Percentiles rank a stretch among this genome's conserved stretches.
phyloP scores from a whole-genome alignment of 1,284 basidiomycete genomes.

The Schizophyllum amplum region DNA sequence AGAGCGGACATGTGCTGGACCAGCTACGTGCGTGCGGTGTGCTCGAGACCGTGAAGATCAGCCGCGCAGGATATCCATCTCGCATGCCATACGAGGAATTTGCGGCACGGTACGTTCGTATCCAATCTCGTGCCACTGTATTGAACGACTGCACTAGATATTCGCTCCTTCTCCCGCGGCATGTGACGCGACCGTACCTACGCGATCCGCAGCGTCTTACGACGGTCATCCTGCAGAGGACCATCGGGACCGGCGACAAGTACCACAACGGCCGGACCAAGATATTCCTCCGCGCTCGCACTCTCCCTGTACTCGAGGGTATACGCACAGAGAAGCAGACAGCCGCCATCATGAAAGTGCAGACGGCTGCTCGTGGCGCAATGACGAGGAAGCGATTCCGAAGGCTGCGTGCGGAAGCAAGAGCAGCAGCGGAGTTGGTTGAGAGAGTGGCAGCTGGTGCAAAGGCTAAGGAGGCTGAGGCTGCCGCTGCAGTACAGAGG shows the following conservation, averaged over 20 bases:
- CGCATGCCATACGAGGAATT: slow-evolving; percentile 99
- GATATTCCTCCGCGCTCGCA: slow-evolving; percentile 98
- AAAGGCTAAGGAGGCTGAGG: slow-evolving; percentile 16
- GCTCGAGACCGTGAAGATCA: slow-evolving; percentile 97
- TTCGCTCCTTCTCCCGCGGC: slow-evolving; percentile 89
- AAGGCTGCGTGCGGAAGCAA: slow-evolving; percentile 78
- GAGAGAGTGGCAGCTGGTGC: slow-evolving; percentile 65
- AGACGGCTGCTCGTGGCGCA: slow-evolving; percentile 90
- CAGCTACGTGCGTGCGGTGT: slow-evolving; percentile 98
- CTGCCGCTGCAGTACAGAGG: background rate
- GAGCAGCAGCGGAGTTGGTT: slow-evolving; percentile 86
- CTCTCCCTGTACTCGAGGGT: slow-evolving; percentile 95
- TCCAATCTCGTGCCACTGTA: slow-evolving; percentile 1
- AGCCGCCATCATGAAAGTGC: slow-evolving; percentile 87
- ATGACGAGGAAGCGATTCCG: slow-evolving; percentile 71
- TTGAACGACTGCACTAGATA: slow-evolving; percentile 56
- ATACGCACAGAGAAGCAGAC: slow-evolving; percentile 84
- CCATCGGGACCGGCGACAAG: slow-evolving; percentile 88
- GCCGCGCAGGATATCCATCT: slow-evolving; percentile 98
- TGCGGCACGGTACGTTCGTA: slow-evolving; percentile 72
- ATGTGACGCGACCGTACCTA: slow-evolving; percentile 75
- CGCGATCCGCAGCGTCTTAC: slow-evolving; percentile 81
- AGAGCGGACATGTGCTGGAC: slow-evolving; percentile 89
- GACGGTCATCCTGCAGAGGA: slow-evolving; percentile 74
- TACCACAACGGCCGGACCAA: slow-evolving; percentile 96